Evolutionary conservation across 2,329 filamentous ascomycete species (phyloP).

Genomic region (Penicillium corylophilum): DNA sequence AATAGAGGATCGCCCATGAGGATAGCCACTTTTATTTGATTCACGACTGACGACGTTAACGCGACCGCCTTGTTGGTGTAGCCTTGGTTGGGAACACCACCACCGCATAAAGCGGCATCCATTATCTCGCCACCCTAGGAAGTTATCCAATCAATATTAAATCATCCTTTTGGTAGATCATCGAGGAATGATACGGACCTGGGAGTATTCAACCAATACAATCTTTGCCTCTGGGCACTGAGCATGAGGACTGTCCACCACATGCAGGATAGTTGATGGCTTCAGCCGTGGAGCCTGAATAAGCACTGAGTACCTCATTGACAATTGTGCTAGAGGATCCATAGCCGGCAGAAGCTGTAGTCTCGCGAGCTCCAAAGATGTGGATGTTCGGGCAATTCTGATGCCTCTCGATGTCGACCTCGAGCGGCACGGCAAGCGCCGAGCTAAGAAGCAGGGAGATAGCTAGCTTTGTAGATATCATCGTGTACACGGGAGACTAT

Average conservation of each 20-base stretch:
- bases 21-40: conserved; percentile 56
- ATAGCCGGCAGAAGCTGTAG: conserved; percentile 51
- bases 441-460: conserved; percentile 5
- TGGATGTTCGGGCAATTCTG: conserved; percentile 47
- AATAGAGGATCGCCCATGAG: conserved; percentile 65
- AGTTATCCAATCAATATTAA: neutral
- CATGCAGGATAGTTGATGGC: conserved; percentile 62
- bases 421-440: conserved; percentile 9
- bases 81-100: conserved; percentile 50
- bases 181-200: conserved; percentile 42
- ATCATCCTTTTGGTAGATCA: neutral
- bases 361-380: conserved; percentile 54
- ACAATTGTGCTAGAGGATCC: conserved; percentile 53
- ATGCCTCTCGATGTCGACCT: conserved; percentile 16
- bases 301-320: conserved; percentile 49
- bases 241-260: conserved; percentile 57
- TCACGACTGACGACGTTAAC: conserved; percentile 50
- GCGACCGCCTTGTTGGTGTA: conserved; percentile 47
- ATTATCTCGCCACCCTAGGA: conserved; percentile 61
- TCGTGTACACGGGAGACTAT: neutral
- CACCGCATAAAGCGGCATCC: conserved; percentile 62
- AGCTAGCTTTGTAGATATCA: neutral
- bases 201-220: conserved; percentile 63
- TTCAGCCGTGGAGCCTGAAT: conserved; percentile 54
- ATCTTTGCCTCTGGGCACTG: conserved; percentile 59